phyloP scores from a whole-genome alignment of 371 early-diverging fungal genomes.

The Mucor piriformis region DNA sequence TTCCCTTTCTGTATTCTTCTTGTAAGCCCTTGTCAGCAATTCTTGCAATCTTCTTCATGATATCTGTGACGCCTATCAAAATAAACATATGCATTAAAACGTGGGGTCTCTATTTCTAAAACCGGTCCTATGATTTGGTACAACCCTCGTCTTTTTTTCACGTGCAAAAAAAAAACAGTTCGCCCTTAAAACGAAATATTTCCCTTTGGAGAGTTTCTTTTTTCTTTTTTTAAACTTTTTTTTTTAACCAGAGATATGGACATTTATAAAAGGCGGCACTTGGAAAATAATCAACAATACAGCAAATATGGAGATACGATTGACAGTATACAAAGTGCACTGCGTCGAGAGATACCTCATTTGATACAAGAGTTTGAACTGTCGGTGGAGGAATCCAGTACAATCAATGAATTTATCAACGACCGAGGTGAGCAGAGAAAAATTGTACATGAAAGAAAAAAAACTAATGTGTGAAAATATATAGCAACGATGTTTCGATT shows the following conservation, averaged over 20 bases:
- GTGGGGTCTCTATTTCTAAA: too few relatives aligned
- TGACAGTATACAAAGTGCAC: slow-evolving; percentile 41
- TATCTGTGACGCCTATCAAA: too few relatives aligned
- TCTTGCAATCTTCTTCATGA: too few relatives aligned
- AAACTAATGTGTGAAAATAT: not conserved
- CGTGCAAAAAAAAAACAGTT: not conserved
- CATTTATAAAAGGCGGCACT: slow-evolving; percentile 4
- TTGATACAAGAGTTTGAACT: slow-evolving; percentile 42
- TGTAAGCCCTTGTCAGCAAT: too few relatives aligned
- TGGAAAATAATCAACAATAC: slow-evolving; percentile 29
- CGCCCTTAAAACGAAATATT: not conserved
- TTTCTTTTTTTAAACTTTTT: slow-evolving; percentile 2
- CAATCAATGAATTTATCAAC: slow-evolving; percentile 38
- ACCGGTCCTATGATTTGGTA: not conserved
- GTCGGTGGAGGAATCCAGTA: slow-evolving; percentile 23
- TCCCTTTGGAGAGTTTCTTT: not conserved
- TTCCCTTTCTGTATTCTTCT: too few relatives aligned
- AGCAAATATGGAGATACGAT: slow-evolving; percentile 26
- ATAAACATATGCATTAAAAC: too few relatives aligned
- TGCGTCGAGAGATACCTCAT: slow-evolving; percentile 39
- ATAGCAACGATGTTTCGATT: slow-evolving; percentile 50
- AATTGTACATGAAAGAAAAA: not conserved
- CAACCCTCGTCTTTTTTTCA: slow-evolving; percentile 2
- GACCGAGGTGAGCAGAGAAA: slow-evolving; percentile 33
- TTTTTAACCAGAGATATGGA: slow-evolving; percentile 9